Percentiles rank a stretch among this genome's conserved stretches.
phyloP scores from a whole-genome alignment of 2,329 filamentous ascomycete species.

The Pseudogymnoascus verrucosus region DNA sequence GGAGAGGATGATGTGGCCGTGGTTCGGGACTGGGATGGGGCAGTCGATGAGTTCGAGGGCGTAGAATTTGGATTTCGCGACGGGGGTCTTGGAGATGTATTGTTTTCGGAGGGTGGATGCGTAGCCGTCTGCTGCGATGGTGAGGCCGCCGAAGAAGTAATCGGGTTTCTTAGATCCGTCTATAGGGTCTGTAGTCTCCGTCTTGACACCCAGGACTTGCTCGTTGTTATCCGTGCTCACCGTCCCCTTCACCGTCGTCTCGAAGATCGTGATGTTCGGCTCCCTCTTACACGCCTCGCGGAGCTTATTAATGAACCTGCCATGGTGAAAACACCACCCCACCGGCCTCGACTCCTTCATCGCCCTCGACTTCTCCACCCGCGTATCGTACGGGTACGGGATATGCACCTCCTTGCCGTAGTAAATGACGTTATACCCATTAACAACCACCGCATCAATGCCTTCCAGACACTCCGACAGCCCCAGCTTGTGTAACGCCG shows the following conservation, averaged over 20 bases:
- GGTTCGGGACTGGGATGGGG: slow-evolving; percentile 62
- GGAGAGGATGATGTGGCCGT: slow-evolving; percentile 83
- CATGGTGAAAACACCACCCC: slow-evolving; percentile 86
- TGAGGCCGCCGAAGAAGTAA: slow-evolving; percentile 81
- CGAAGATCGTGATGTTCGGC: slow-evolving; percentile 80
- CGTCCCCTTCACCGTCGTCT: slow-evolving; percentile 74
- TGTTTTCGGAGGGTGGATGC: slow-evolving; percentile 83
- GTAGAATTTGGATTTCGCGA: slow-evolving; percentile 82
- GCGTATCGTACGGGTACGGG: slow-evolving; percentile 57
- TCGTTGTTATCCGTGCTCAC: slow-evolving; percentile 60
- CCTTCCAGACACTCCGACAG: slow-evolving; percentile 73
- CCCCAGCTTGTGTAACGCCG: slow-evolving; percentile 72
- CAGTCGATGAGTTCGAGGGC: slow-evolving; percentile 88
- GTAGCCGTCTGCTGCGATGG: slow-evolving; percentile 87
- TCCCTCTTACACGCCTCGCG: slow-evolving; percentile 65
- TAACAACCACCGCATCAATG: slow-evolving; percentile 76
- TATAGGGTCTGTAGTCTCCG: slow-evolving; percentile 52
- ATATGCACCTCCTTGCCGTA: slow-evolving; percentile 66
- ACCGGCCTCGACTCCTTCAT: slow-evolving; percentile 41
- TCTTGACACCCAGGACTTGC: slow-evolving; percentile 77
- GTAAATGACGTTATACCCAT: slow-evolving; percentile 85
- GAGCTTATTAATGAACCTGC: slow-evolving; percentile 79
- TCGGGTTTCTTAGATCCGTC: slow-evolving; percentile 54
- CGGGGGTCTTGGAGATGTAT: slow-evolving; percentile 57
- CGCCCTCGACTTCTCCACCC: slow-evolving; percentile 25